phyloP scores from a whole-genome alignment of 2,329 filamentous ascomycete genomes.

The Curvularia hawaiiensis region DNA sequence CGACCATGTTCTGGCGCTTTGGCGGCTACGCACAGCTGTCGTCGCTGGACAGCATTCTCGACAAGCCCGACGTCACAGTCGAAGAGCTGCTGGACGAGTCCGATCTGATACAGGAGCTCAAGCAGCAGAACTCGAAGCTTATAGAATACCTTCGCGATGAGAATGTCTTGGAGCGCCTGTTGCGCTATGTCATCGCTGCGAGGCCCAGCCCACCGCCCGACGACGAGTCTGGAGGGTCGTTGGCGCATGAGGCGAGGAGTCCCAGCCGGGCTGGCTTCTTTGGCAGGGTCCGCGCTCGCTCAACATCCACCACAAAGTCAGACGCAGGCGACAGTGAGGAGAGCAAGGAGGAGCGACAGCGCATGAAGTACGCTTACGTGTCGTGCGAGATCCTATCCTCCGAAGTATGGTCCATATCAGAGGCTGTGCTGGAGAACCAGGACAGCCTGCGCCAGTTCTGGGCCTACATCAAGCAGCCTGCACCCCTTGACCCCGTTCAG shows the following conservation, averaged over 20 bases:
- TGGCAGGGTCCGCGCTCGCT: conserved; percentile 51
- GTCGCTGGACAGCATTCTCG: conserved; percentile 93
- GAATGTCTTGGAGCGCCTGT: conserved; percentile 78
- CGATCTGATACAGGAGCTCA: conserved; percentile 95
- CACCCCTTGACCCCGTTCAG: conserved; percentile 88
- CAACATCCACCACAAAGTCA: conserved; percentile 51
- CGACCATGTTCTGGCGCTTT: conserved; percentile 99
- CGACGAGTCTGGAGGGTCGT: conserved; percentile 50
- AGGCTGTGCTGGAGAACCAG: conserved; percentile 86
- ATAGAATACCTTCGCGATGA: conserved; percentile 95
- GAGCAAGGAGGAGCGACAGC: conserved; percentile 86
- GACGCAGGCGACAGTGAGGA: conserved; percentile 53
- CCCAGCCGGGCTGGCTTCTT: conserved; percentile 52
- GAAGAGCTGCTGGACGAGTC: conserved; percentile 96
- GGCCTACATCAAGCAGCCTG: conserved; percentile 82
- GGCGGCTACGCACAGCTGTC: conserved; percentile 98
- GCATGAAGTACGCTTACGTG: conserved; percentile 92
- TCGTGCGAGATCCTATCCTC: conserved; percentile 92
- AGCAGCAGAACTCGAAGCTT: conserved; percentile 96
- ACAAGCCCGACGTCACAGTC: conserved; percentile 91
- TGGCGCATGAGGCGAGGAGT: conserved; percentile 48
- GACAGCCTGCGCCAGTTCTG: conserved; percentile 83
- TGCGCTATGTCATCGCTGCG: conserved; percentile 90
- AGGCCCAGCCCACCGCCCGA: conserved; percentile 54
- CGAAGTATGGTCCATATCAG: conserved; percentile 96